These are phyloP conservation scores for Chalciporus sp. DNA, from an alignment of 1,284 basidiomycete species.

Conservation along the genomic window DNA sequence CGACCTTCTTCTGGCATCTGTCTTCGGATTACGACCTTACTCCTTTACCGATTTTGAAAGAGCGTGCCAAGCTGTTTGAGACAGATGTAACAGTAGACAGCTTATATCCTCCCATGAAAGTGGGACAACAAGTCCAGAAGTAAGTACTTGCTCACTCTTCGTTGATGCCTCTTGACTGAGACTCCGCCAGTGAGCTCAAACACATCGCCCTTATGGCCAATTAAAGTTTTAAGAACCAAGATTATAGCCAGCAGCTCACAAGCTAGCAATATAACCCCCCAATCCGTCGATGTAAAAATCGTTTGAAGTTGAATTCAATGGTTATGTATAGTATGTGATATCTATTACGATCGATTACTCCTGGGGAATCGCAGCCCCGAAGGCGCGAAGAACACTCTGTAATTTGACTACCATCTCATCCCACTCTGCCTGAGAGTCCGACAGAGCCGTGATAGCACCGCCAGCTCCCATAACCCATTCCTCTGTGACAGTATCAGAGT, in stretches of 20 bases:
- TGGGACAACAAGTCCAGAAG: conserved; percentile 85
- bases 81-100: conserved; percentile 43
- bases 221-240: no score
- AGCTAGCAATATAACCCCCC: no score
- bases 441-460: conserved; percentile 94
- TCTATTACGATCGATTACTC: conserved; percentile 14
- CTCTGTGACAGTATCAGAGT: conserved; percentile 37
- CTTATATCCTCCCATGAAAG: conserved; percentile 79
- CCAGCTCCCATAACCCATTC: conserved; percentile 87
- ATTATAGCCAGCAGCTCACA: no score
- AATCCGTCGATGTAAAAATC: neutral
- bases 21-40: conserved; percentile 79
- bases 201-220: conserved; percentile 77
- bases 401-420: conserved; percentile 91
- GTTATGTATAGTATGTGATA: conserved; percentile 1
- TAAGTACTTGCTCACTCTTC: conserved; percentile 39
- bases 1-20: conserved; percentile 93
- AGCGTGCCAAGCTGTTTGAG: conserved; percentile 45
- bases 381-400: conserved; percentile 68
- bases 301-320: conserved; percentile 38
- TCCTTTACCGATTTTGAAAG: conserved; percentile 60
- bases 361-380: conserved; percentile 39
- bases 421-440: conserved; percentile 88
- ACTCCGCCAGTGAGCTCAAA: conserved; percentile 65
- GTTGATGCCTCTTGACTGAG: conserved; percentile 7